Percentiles rank a stretch among this genome's conserved stretches.
These are phyloP conservation scores for Lycium ferocissimum DNA, from an alignment of 257 asterid genomes.

Conservation along the genomic window DNA sequence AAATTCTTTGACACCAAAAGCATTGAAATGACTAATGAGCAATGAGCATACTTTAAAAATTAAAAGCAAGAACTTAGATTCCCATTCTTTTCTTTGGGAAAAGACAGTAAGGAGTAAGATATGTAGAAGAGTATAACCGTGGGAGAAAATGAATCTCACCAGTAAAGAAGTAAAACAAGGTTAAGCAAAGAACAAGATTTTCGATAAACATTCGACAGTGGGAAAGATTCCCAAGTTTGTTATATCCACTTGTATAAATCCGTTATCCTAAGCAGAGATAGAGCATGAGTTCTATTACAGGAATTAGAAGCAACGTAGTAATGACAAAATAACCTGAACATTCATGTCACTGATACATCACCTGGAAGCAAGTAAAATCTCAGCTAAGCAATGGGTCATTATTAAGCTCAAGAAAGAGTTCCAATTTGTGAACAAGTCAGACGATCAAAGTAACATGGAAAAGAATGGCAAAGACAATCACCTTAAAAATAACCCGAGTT, in stretches of 20 bases:
- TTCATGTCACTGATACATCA: background rate
- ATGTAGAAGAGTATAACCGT: background rate
- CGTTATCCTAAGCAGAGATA: background rate
- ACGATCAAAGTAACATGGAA: background rate
- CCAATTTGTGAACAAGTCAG: background rate
- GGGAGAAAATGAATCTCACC: background rate
- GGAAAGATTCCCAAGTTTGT: background rate
- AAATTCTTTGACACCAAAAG: constrained; percentile 13
- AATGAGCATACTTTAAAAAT: background rate
- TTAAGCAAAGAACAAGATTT: constrained; percentile 1
- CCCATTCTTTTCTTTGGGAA: constrained; percentile 16
- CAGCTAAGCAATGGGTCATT: background rate
- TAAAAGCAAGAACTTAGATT: background rate
- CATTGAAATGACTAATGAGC: background rate
- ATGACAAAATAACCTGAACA: background rate
- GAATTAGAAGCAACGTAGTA: background rate
- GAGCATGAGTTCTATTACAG: constrained; percentile 1
- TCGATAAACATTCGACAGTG: background rate
- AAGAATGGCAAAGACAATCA: constrained; percentile 37
- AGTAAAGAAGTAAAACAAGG: background rate
- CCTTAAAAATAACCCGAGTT: constrained; percentile 85
- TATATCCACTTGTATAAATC: background rate
- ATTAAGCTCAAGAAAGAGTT: background rate
- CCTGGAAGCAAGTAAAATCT: background rate
- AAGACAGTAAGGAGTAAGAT: background rate